phyloP scores from a whole-genome alignment of 2,329 filamentous ascomycete species.

The Chlorencoelia australis region DNA sequence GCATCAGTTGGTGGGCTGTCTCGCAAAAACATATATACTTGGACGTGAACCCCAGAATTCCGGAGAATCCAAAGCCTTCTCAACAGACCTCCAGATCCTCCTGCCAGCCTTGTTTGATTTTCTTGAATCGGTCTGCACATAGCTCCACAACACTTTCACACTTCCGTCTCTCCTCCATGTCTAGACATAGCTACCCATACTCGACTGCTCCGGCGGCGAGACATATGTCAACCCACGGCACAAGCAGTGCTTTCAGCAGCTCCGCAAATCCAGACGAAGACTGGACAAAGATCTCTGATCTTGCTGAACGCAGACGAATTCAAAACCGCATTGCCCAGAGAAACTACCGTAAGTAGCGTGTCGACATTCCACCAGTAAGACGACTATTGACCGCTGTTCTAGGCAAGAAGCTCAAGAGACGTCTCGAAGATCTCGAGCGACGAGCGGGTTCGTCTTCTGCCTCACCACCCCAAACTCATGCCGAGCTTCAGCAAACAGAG shows the following conservation, averaged over 20 bases:
- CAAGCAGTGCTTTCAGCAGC: constrained; percentile 88
- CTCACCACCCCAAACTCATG: constrained; percentile 43
- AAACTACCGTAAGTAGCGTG: constrained; percentile 72
- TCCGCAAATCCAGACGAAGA: constrained; percentile 95
- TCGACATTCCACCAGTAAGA: constrained; percentile 4
- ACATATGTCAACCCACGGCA: constrained; percentile 63
- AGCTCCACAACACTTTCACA: constrained; percentile 7
- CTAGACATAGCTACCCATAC: constrained; percentile 25
- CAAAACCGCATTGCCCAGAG: constrained; percentile 97
- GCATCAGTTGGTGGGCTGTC: constrained; percentile 14
- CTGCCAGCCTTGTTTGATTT: constrained; percentile 5
- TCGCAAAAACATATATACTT: constrained; percentile 25
- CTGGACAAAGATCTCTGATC: constrained; percentile 98
- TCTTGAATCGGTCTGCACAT: constrained; percentile 6
- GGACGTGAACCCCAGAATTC: constrained; percentile 16
- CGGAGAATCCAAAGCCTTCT: constrained; percentile 12
- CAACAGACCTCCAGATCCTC: constrained; percentile 10
- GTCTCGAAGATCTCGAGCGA: constrained; percentile 75
- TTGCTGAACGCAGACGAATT: constrained; percentile 86
- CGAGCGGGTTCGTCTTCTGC: constrained; percentile 55
- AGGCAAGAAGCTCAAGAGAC: constrained; percentile 91
- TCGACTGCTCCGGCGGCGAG: constrained; percentile 31
- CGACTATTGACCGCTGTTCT: constrained; percentile 13
- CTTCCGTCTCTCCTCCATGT: constrained; percentile 19
- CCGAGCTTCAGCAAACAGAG: constrained; percentile 29